Evolutionary conservation across 495 filamentous ascomycete species (phyloP).

Genomic region (Penicillium lividum): DNA sequence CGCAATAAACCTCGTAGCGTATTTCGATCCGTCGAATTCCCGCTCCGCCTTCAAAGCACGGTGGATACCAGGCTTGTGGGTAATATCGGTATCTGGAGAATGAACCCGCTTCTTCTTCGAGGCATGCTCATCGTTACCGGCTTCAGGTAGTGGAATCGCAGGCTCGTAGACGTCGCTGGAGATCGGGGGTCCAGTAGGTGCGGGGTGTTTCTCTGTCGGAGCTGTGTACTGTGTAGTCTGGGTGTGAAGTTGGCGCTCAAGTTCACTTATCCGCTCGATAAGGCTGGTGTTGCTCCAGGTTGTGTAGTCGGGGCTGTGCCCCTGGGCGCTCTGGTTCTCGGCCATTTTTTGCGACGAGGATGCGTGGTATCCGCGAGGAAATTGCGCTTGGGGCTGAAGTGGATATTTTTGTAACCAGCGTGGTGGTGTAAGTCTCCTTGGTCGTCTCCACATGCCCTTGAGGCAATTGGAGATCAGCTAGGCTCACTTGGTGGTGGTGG

Average conservation of each 20-base stretch:
- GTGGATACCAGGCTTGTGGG: slow-evolving; percentile 22
- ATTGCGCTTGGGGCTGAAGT: slow-evolving; percentile 11
- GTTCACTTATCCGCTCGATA: slow-evolving; percentile 60
- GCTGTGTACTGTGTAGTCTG: slow-evolving; percentile 44
- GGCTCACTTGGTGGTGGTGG: background rate
- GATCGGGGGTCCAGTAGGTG: slow-evolving; percentile 12
- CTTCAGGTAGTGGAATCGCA: slow-evolving; percentile 20
- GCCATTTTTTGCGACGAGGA: slow-evolving; percentile 19
- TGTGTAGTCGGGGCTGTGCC: slow-evolving; percentile 45
- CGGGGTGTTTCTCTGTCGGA: slow-evolving; percentile 9
- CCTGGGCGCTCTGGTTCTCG: slow-evolving; percentile 7
- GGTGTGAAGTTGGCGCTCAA: slow-evolving; percentile 62
- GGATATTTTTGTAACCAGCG: slow-evolving; percentile 2
- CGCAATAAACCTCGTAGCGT: slow-evolving; percentile 80
- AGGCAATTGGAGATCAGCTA: slow-evolving; percentile 8
- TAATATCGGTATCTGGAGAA: slow-evolving; percentile 30
- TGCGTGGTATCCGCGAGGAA: slow-evolving; percentile 16
- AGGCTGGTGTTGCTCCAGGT: slow-evolving; percentile 67
- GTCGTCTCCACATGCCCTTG: slow-evolving; percentile 30
- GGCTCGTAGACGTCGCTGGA: slow-evolving; percentile 24
- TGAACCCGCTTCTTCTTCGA: slow-evolving; percentile 25
- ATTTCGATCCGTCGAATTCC: slow-evolving; percentile 74
- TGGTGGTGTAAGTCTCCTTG: slow-evolving; percentile 12
- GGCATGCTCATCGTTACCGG: background rate
- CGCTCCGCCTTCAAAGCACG: slow-evolving; percentile 40